Evolutionary conservation across 2,329 filamentous ascomycete species (phyloP), one percentile per base, ranked within the genome.

Genomic region (Cladophialophora psammophila): DNA sequence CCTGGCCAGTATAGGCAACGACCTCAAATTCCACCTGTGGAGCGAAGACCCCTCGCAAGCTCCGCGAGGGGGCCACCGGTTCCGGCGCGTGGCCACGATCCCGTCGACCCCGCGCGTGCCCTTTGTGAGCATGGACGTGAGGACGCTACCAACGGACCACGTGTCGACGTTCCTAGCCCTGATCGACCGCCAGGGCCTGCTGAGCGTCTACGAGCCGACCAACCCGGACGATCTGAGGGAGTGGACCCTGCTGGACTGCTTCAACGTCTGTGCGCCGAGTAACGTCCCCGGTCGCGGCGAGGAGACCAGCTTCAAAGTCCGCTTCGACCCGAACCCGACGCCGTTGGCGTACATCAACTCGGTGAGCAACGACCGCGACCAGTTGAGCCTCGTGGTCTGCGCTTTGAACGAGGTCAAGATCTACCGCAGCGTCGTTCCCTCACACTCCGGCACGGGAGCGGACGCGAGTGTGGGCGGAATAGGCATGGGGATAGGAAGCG

Each of bases 11-110:
- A 91, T 97, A 67, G 93, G 92, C 69, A 91, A 94, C 75, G 94
- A 97, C 74, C 92, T 94, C 75, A 90, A 90, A 78, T 93, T 96
- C 82, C 92, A 93, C 77, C 85, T 98, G 71, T 98, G 94, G 94
- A 90, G 91, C 68, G 94, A 97, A 80, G 93, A 97, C 79, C 89
- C 91, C 15, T 91, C 90, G 1, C 91, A 95, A 57, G 85, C 91
- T 1, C 89, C 90, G 0, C 84, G 86, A 66, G 88, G 86, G 40
- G 93, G 93, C 36, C 88, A 91, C 36, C 90, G 94, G 60, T 98
- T 97, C 83, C 92, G 90, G 76, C 85, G 83, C 80, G 82, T 91
- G 82, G 80, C 87, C 71, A 82, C 79, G 40, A 87, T 88, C 12
- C 88, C 90, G 6, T 94, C 92, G 74, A 88, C 91, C 42, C 80